Evolutionary conservation across 345 rosid species (phyloP).

Genomic region (Raphanus raphanistrum): DNA sequence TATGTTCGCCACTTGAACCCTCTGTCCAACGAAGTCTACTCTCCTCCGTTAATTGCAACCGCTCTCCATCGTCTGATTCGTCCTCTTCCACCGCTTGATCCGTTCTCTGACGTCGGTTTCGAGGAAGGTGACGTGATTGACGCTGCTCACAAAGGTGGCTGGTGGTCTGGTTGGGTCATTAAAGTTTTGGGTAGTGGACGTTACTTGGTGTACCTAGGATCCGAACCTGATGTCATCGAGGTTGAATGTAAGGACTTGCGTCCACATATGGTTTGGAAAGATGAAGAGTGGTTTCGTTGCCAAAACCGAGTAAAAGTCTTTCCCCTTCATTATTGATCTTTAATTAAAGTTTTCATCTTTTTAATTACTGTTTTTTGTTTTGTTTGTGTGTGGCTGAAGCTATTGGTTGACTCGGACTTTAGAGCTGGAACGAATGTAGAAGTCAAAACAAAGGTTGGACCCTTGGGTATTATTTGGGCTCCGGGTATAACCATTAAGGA

Average conservation of each 20-base stretch:
- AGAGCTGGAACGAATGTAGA: slow-evolving; percentile 56
- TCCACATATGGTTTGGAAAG: slow-evolving; percentile 50
- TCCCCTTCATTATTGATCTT: background rate
- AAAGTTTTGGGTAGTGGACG: slow-evolving; percentile 38
- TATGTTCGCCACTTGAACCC: slow-evolving; percentile 23
- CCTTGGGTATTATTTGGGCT: slow-evolving; percentile 49
- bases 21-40: background rate
- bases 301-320: slow-evolving; percentile 10
- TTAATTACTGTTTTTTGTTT: slow-evolving; percentile 15
- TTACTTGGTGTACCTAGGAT: slow-evolving; percentile 47
- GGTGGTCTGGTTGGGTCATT: slow-evolving; percentile 54
- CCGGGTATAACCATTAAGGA: slow-evolving; percentile 58
- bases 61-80: slow-evolving; percentile 19
- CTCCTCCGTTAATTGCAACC: background rate
- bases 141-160: slow-evolving; percentile 45
- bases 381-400: slow-evolving; percentile 37
- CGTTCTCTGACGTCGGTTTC: slow-evolving; percentile 22
- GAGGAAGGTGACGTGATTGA: slow-evolving; percentile 50
- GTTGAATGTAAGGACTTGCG: slow-evolving; percentile 47
- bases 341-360: background rate
- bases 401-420: slow-evolving; percentile 42
- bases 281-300: slow-evolving; percentile 28
- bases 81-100: slow-evolving; percentile 48
- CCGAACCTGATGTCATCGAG: slow-evolving; percentile 48
- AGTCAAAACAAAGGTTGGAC: slow-evolving; percentile 38